Evolutionary conservation across 108 stramenopile species (phyloP).

Genomic region (Fragilariopsis cylindrus): DNA sequence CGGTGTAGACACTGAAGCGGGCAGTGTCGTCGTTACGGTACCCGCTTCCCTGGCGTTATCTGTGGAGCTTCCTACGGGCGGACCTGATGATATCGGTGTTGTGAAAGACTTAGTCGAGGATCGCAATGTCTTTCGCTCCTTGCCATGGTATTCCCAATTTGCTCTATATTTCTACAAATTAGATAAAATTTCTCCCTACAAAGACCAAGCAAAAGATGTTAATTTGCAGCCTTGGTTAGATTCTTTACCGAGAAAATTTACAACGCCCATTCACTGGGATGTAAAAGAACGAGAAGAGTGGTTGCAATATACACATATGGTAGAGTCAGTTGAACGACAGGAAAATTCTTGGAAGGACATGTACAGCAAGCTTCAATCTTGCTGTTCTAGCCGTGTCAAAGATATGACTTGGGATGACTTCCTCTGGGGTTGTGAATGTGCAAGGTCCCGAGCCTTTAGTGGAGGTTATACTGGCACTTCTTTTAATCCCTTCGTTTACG

Average conservation of each 20-base stretch:
- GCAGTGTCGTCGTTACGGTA: slow-evolving; percentile 59
- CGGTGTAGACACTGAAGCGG: slow-evolving; percentile 38
- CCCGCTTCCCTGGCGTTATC: slow-evolving; percentile 66
- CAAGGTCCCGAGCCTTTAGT: slow-evolving; percentile 83
- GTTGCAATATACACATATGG: slow-evolving; percentile 71
- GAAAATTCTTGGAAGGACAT: slow-evolving; percentile 55
- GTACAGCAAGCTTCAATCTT: slow-evolving; percentile 34
- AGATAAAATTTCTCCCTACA: slow-evolving; percentile 35
- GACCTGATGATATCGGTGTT: slow-evolving; percentile 42
- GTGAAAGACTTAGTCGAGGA: slow-evolving; percentile 19
- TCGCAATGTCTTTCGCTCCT: slow-evolving; percentile 20
- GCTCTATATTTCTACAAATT: slow-evolving; percentile 46
- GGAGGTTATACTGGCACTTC: slow-evolving; percentile 73
- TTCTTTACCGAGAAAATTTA: slow-evolving; percentile 67
- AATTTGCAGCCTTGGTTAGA: slow-evolving; percentile 74
- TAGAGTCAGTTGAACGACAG: slow-evolving; percentile 63
- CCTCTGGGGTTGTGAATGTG: slow-evolving; percentile 83
- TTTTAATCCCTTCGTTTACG: slow-evolving; percentile 79
- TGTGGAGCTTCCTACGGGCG: slow-evolving; percentile 58
- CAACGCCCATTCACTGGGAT: slow-evolving; percentile 82
- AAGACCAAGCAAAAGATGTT: slow-evolving; percentile 14
- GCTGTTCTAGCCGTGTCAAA: not conserved
- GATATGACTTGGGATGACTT: slow-evolving; percentile 68
- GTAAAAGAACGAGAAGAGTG: slow-evolving; percentile 40
- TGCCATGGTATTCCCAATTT: slow-evolving; percentile 62